Base-by-base conservation (phyloP, 495 filamentous ascomycete species). In the Bathelium albidoporum region DNA sequence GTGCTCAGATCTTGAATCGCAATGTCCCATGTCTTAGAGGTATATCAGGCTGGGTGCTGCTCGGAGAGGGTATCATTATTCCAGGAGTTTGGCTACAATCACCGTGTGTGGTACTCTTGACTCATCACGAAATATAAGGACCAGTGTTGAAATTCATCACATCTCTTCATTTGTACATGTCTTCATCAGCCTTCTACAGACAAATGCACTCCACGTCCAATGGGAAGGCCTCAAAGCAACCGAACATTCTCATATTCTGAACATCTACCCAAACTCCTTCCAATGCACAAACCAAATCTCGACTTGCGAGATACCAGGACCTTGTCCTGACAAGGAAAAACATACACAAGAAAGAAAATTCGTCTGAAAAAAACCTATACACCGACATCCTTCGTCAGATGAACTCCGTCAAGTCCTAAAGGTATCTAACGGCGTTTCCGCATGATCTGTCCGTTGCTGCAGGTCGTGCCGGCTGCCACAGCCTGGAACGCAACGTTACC, bases 381-480 rank as follows among this genome's bases (percentile, higher is more conserved):
- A n/a, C n/a, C 18, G 3, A 3, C 44, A 20, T 20, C 7, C 4
- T 49, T 16, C 7, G n/a, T 49, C 44, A 49, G 7, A 20, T 11
- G 7, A 3, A 10, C 12, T 41, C 36, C 16, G 43, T 18, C n/a
- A 7, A 49, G 9, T 24, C 10, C 10, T 20, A 26, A 5, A 24
- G 12, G 28, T 36, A 11, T 44, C 24, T 24, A 1, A 26, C 34
- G 9, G 26, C 28, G 22, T 32, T 36, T 62, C 68, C 69, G 71
- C 18, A 66, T 60, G 60, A 74, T 72, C 62, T 62, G 20, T 1
- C 65, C 67, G 39, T 70, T 63, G 55, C 63, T 64, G 64, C 73
- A 76, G 28, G 60, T 72, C 11, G 74, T 76, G 1, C 74, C 74
- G 14, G 66, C 63, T 29, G 74, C 73, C 3, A 76, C 71, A 58